phyloP scores from a whole-genome alignment of 148 eudicot genomes.

The Arctostaphylos glauca region DNA sequence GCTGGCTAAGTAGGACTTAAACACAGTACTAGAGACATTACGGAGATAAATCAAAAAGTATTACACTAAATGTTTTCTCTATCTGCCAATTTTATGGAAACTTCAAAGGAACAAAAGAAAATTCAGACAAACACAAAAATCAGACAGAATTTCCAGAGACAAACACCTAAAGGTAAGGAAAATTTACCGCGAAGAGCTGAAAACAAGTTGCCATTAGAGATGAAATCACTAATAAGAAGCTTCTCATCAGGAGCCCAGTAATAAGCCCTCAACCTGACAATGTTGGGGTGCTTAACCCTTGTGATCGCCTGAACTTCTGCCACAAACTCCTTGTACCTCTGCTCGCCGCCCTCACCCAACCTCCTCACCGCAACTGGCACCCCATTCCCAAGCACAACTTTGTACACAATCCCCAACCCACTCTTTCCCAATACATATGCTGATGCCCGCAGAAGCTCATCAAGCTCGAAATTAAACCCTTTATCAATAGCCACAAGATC shows the following conservation, averaged over 20 bases:
- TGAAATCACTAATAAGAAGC: slow-evolving; percentile 88
- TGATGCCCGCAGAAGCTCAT: slow-evolving; percentile 83
- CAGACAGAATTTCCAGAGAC: neutral
- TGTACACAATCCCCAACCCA: slow-evolving; percentile 92
- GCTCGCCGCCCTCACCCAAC: slow-evolving; percentile 95
- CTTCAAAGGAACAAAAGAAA: neutral
- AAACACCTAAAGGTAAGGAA: neutral
- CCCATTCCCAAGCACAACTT: slow-evolving; percentile 93
- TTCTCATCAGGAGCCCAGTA: slow-evolving; percentile 99
- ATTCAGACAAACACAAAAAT: neutral
- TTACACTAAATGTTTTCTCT: neutral
- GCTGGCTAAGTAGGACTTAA: no score
- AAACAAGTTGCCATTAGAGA: slow-evolving; percentile 90
- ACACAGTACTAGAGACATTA: neutral
- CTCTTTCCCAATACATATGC: slow-evolving; percentile 97
- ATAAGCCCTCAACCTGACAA: slow-evolving; percentile 86
- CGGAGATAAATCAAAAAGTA: neutral
- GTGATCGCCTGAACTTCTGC: slow-evolving; percentile 88
- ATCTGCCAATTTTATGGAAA: neutral
- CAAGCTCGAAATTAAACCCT: slow-evolving; percentile 75
- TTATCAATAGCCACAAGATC: slow-evolving; percentile 90
- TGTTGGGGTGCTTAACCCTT: slow-evolving; percentile 86
- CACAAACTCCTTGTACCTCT: slow-evolving; percentile 83
- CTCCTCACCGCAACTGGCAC: slow-evolving; percentile 92
- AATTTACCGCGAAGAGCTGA: slow-evolving; percentile 75